A percentile compares a stretch with the other conserved stretches of the same genome.
These are phyloP conservation scores for Talaromyces adpressus DNA, from an alignment of 495 filamentous ascomycete species.

Conservation along the genomic window DNA sequence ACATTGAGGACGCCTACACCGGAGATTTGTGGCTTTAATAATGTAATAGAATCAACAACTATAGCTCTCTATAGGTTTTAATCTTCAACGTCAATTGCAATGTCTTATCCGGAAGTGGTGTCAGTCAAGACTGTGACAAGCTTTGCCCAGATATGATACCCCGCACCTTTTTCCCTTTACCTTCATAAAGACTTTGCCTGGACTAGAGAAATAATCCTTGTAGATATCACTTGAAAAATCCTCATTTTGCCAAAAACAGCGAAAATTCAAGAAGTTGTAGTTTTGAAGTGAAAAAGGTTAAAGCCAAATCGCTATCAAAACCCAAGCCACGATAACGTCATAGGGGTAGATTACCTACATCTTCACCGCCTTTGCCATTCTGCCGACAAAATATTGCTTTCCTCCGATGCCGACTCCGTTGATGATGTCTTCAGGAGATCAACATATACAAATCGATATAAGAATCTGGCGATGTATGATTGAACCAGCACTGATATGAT, in stretches of 20 bases:
- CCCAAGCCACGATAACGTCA: neutral
- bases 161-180: neutral
- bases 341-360: neutral
- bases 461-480: neutral
- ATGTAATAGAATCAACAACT: neutral
- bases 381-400: neutral
- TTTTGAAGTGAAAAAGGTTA: neutral
- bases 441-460: neutral
- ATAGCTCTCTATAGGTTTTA: neutral
- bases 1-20: conserved; percentile 14
- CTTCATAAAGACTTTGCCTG: neutral
- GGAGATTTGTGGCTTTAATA: neutral
- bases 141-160: neutral
- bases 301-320: neutral
- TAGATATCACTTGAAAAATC: neutral
- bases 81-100: neutral
- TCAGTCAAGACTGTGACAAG: neutral
- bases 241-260: neutral
- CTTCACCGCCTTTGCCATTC: conserved; percentile 6
- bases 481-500: neutral
- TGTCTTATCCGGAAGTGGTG: neutral
- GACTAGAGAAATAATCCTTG: neutral
- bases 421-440: neutral
- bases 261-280: neutral
- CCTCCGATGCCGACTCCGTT: neutral